These are phyloP conservation scores for Clarireedia sp. DNA, from an alignment of 2,329 filamentous ascomycete genomes.

Conservation along the genomic window DNA sequence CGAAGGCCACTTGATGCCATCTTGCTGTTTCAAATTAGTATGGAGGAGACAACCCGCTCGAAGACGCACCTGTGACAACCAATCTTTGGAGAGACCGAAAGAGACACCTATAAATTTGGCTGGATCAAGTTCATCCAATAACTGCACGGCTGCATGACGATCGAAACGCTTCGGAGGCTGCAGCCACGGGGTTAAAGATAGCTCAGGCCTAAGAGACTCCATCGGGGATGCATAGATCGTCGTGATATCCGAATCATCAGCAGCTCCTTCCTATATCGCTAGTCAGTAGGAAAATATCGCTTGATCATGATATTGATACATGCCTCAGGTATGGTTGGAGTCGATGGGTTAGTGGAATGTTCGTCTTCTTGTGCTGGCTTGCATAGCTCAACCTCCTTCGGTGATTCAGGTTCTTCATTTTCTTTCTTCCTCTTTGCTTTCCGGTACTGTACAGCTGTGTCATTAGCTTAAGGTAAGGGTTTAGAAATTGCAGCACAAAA, in stretches of 20 bases:
- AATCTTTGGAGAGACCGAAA: background rate
- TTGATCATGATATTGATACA: background rate
- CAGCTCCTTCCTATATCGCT: background rate
- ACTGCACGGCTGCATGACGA: slow-evolving; percentile 3
- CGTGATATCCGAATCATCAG: background rate
- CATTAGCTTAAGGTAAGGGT: background rate
- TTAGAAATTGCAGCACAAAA: background rate
- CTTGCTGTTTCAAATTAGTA: slow-evolving; percentile 1
- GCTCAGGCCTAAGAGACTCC: slow-evolving; percentile 1
- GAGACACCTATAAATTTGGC: background rate
- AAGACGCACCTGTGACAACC: slow-evolving; percentile 7
- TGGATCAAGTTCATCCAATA: slow-evolving; percentile 2
- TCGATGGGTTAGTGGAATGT: background rate
- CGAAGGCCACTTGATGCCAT: background rate
- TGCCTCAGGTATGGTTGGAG: background rate
- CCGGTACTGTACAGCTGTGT: background rate
- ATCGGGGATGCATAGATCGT: slow-evolving; percentile 2
- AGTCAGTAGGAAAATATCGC: slow-evolving; percentile 1
- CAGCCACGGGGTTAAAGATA: slow-evolving; percentile 7
- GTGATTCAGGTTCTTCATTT: background rate
- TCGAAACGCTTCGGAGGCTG: slow-evolving; percentile 8
- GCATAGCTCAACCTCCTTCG: background rate
- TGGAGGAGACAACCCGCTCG: background rate
- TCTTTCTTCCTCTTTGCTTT: background rate
- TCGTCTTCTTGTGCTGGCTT: too few species aligned